A percentile compares a stretch with the other conserved stretches of the same genome.
These are phyloP conservation scores for Sorghum bicolor DNA, from an alignment of 176 grass and related monocot genomes.

Conservation along the genomic window DNA sequence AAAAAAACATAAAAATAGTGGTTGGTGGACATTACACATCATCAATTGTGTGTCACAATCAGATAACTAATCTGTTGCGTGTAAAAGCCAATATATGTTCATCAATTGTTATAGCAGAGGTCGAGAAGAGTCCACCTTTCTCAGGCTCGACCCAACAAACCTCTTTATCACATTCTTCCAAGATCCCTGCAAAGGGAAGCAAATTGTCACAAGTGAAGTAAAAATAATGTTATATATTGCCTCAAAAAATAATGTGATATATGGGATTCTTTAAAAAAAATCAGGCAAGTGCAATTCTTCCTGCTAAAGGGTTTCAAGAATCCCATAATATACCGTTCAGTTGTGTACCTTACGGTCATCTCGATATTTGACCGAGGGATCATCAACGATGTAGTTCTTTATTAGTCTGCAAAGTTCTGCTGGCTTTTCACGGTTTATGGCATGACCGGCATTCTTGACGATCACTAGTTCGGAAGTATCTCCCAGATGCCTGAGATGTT, in stretches of 20 bases:
- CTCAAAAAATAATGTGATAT: not conserved
- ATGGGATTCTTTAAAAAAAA: not conserved
- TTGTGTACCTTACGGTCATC: conserved; percentile 46
- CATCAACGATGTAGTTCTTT: conserved; percentile 46
- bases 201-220: conserved; percentile 13
- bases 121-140: conserved; percentile 53
- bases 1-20: too few species aligned
- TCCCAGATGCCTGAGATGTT: conserved; percentile 67
- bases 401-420: conserved; percentile 67
- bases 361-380: conserved; percentile 37
- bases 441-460: conserved; percentile 78
- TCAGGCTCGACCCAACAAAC: conserved; percentile 46
- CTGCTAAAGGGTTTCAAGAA: not conserved
- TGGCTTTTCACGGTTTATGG: conserved; percentile 82
- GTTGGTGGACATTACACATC: not conserved
- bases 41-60: not conserved
- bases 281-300: not conserved
- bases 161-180: conserved; percentile 53
- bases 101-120: conserved; percentile 35
- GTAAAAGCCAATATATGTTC: not conserved
- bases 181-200: conserved; percentile 35
- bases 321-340: not conserved
- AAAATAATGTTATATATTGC: not conserved
- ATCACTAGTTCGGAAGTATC: conserved; percentile 64
- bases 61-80: not conserved